Percentiles rank a stretch among this genome's conserved stretches.
Conservation (phyloP, 495 filamentous ascomycete species). For the Neohortaea acidophila region DNA sequence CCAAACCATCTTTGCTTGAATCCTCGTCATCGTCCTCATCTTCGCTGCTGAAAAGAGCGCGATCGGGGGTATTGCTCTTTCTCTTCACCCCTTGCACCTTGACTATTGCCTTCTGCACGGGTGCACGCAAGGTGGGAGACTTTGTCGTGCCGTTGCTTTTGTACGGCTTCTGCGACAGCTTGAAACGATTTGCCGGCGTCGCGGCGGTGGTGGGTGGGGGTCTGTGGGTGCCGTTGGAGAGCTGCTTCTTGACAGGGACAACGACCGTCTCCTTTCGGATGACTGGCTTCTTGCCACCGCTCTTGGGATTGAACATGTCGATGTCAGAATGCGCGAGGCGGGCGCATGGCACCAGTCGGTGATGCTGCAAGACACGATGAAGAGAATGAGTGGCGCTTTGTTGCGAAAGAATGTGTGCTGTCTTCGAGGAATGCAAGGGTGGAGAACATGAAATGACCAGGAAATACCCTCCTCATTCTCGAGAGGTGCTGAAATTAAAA, state of each 20-base stretch:
- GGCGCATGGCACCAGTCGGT: no score
- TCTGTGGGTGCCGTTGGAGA: neutral
- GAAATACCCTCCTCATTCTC: no score
- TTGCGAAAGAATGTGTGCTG: constrained; percentile 8
- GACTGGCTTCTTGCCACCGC: constrained; percentile 7
- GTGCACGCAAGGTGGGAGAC: neutral
- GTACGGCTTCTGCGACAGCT: neutral
- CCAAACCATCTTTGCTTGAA: constrained; percentile 8
- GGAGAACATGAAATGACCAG: no score
- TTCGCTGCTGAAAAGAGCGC: constrained; percentile 10
- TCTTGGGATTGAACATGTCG: neutral
- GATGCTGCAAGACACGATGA: no score
- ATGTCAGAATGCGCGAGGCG: no score
- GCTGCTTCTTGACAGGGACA: constrained; percentile 1
- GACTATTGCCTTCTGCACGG: neutral
- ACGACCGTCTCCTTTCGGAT: neutral
- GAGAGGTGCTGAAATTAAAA: no score
- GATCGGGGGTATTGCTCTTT: constrained; percentile 14
- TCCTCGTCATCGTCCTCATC: constrained; percentile 8
- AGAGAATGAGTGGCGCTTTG: no score
- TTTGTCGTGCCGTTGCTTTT: neutral
- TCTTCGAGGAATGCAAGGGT: no score
- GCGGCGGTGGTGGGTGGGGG: neutral
- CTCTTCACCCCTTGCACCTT: constrained; percentile 8
- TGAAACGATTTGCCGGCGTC: constrained; percentile 9